A percentile compares a stretch with the other conserved stretches of the same genome.
Conservation (phyloP, 2,329 filamentous ascomycete species). For the Amesomyces nigricolor region DNA sequence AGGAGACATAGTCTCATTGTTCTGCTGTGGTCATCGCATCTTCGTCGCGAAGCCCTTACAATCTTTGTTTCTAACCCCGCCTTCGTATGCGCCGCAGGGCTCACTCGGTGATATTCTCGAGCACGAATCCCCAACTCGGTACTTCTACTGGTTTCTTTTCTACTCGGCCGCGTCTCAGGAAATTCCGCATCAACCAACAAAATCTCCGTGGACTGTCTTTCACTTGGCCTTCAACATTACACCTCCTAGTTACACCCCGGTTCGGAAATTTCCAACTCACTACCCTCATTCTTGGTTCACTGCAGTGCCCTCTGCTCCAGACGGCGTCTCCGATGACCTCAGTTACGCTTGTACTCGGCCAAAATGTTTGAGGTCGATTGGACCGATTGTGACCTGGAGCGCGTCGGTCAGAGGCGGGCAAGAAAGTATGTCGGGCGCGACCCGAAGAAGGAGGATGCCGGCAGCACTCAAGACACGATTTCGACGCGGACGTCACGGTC, state of each 20-base stretch:
- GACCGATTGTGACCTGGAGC: conserved; percentile 50
- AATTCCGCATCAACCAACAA: too few species aligned
- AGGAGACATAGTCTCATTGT: not conserved
- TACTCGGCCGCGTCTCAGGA: too few species aligned
- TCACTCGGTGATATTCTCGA: too few species aligned
- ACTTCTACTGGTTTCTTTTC: too few species aligned
- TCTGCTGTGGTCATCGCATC: not conserved
- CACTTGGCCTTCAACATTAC: too few species aligned
- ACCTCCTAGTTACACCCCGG: too few species aligned
- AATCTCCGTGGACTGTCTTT: too few species aligned
- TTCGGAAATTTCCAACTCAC: too few species aligned
- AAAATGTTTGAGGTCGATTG: conserved; percentile 56
- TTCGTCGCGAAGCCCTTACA: not conserved
- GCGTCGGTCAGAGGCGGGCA: conserved; percentile 47
- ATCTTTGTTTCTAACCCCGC: too few species aligned
- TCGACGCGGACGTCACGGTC: conserved; percentile 43
- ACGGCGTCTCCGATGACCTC: not conserved
- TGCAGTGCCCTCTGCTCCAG: not conserved
- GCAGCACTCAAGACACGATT: conserved; percentile 31
- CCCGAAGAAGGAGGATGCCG: conserved; percentile 29
- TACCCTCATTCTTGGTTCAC: too few species aligned
- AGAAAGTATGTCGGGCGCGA: conserved; percentile 42
- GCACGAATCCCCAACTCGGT: too few species aligned
- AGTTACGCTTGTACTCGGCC: not conserved
- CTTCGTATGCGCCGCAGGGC: too few species aligned